These are phyloP conservation scores for Mallotus nudiflorus DNA, from an alignment of 345 rosid species.

Conservation along the genomic window DNA sequence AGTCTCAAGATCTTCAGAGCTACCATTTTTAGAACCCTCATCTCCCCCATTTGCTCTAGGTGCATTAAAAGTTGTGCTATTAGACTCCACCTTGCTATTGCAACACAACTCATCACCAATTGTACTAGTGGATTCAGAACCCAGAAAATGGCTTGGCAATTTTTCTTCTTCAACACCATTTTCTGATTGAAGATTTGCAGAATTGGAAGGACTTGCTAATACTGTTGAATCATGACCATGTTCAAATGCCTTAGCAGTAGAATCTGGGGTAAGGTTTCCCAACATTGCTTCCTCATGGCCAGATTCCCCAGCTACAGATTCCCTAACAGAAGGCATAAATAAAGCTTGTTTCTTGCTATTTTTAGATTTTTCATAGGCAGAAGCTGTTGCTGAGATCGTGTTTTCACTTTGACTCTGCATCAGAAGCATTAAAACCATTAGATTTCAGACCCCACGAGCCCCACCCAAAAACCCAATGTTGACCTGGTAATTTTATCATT, in stretches of 20 bases:
- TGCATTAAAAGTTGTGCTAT: conserved; percentile 36
- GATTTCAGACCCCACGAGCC: neutral
- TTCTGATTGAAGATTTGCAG: conserved; percentile 7
- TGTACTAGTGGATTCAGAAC: conserved; percentile 8
- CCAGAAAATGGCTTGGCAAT: conserved; percentile 1
- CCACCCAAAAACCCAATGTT: neutral
- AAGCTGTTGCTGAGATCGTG: conserved; percentile 5
- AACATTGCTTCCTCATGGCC: conserved; percentile 6
- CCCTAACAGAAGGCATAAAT: conserved; percentile 15
- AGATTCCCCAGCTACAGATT: conserved; percentile 20
- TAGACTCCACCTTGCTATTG: conserved; percentile 29
- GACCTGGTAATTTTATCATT: neutral
- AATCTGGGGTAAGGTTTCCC: neutral
- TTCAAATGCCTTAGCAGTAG: conserved; percentile 9
- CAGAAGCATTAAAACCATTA: conserved; percentile 17
- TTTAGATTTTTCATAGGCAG: conserved; percentile 17
- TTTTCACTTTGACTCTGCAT: conserved; percentile 35
- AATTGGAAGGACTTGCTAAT: neutral
- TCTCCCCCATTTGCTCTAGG: conserved; percentile 15
- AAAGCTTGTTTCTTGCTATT: conserved; percentile 11
- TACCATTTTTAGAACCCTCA: conserved; percentile 21
- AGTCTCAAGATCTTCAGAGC: conserved; percentile 20
- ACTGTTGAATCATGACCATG: neutral
- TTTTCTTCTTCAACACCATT: conserved; percentile 11
- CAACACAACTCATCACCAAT: conserved; percentile 16